Evolutionary conservation across 208 protist species (phyloP).

Genomic region (Acanthamoeba triangularis): DNA sequence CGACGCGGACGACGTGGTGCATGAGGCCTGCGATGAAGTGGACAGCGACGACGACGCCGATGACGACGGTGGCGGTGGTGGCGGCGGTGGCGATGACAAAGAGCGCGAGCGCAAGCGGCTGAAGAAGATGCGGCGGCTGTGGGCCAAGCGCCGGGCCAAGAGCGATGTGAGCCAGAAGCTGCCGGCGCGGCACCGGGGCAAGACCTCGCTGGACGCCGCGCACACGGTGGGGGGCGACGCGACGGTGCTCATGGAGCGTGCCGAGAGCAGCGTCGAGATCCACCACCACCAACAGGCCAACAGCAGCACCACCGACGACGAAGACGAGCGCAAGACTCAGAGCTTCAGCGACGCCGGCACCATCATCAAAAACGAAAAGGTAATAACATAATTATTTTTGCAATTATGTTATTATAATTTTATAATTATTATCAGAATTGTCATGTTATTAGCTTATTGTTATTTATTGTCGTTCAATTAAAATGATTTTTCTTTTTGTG

Average conservation of each 20-base stretch:
- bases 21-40: not conserved
- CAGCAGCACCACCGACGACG: conserved; percentile 7
- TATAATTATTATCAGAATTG: not conserved
- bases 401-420: not conserved
- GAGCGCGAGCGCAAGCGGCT: not conserved
- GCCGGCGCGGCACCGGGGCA: not conserved
- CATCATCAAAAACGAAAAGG: conserved; percentile 44
- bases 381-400: not conserved
- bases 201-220: not conserved
- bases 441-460: not conserved
- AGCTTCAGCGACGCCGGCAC: not conserved
- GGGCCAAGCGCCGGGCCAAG: conserved; percentile 24
- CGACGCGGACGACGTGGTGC: not conserved
- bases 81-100: not conserved
- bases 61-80: not conserved
- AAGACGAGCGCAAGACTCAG: not conserved
- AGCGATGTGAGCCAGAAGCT: conserved; percentile 5
- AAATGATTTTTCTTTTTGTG: not conserved
- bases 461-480: not conserved
- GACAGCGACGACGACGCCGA: not conserved
- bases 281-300: not conserved
- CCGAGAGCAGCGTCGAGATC: not conserved
- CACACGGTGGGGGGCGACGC: conserved; percentile 10
- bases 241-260: not conserved
- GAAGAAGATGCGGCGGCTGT: not conserved